These are phyloP conservation scores for Guadua angustifolia DNA, from an alignment of 176 grass and related monocot genomes.

Conservation along the genomic window DNA sequence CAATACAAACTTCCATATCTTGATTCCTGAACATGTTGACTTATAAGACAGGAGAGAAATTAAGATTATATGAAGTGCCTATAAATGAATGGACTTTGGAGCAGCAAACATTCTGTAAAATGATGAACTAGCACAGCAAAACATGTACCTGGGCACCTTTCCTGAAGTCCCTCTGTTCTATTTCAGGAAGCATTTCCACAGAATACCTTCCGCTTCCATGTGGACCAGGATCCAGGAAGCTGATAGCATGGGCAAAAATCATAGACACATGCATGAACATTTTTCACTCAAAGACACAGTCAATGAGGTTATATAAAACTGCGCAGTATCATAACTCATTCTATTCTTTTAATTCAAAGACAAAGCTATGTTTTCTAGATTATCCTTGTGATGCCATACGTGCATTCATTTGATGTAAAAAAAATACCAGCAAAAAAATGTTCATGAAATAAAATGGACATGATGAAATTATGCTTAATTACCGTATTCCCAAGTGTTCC, in stretches of 20 bases:
- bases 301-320: constrained; percentile 14
- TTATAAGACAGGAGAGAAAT: not conserved
- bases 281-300: constrained; percentile 7
- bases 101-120: constrained; percentile 26
- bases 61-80: constrained; percentile 10
- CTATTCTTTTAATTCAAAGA: constrained; percentile 20
- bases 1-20: not conserved
- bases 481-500: constrained; percentile 8
- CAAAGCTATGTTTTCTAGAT: constrained; percentile 14
- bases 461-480: constrained; percentile 12
- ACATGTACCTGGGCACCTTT: constrained; percentile 85
- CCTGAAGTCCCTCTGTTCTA: constrained; percentile 87
- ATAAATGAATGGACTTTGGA: constrained; percentile 1
- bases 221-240: constrained; percentile 92
- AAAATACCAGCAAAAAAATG: constrained; percentile 32
- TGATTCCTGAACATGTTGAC: not conserved
- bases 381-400: constrained; percentile 23
- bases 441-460: constrained; percentile 6
- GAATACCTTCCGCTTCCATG: constrained; percentile 97
- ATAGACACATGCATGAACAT: not conserved
- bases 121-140: constrained; percentile 29
- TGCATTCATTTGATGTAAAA: constrained; percentile 27
- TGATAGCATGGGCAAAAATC: constrained; percentile 49
- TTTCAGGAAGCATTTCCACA: constrained; percentile 77
- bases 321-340: not conserved